A percentile compares a stretch with the other conserved stretches of the same genome.
These are phyloP conservation scores for Colletotrichum somersetense DNA, from an alignment of 2,329 filamentous ascomycete genomes.

Conservation along the genomic window DNA sequence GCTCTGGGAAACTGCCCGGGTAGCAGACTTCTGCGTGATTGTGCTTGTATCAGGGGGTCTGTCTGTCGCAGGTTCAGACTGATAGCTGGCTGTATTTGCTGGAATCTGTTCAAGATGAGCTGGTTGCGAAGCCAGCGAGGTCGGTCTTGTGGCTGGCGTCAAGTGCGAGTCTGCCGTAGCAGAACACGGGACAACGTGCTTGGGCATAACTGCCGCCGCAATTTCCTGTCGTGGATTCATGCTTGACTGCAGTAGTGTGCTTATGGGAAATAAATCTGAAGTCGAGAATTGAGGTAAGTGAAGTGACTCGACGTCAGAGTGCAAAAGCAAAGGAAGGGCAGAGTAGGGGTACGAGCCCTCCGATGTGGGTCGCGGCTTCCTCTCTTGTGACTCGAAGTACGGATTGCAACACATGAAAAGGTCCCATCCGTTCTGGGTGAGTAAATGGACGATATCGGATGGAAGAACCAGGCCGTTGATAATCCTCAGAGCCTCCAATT, in stretches of 20 bases:
- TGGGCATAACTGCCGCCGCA: not conserved
- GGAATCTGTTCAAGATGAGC: not conserved
- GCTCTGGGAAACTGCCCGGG: not conserved
- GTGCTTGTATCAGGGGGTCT: not conserved
- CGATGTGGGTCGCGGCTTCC: not conserved
- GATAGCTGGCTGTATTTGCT: too few relatives aligned
- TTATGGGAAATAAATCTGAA: too few relatives aligned
- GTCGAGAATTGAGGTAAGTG: too few relatives aligned
- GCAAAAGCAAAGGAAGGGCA: not conserved
- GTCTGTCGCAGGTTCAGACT: not conserved
- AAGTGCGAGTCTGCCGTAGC: not conserved
- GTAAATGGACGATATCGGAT: not conserved
- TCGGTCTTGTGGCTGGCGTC: not conserved
- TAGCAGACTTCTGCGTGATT: not conserved
- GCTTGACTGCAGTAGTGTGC: not conserved
- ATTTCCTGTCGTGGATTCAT: not conserved
- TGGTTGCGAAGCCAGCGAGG: not conserved
- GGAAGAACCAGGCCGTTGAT: not conserved
- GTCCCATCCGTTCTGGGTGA: not conserved
- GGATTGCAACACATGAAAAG: not conserved
- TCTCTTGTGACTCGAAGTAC: not conserved
- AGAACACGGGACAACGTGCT: too few relatives aligned
- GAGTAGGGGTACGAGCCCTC: not conserved
- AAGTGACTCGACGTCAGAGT: not conserved
- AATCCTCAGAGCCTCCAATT: constrained; percentile 8